Evolutionary conservation across 1,284 basidiomycete species (phyloP).

Genomic region (Ustilago trichophora): DNA sequence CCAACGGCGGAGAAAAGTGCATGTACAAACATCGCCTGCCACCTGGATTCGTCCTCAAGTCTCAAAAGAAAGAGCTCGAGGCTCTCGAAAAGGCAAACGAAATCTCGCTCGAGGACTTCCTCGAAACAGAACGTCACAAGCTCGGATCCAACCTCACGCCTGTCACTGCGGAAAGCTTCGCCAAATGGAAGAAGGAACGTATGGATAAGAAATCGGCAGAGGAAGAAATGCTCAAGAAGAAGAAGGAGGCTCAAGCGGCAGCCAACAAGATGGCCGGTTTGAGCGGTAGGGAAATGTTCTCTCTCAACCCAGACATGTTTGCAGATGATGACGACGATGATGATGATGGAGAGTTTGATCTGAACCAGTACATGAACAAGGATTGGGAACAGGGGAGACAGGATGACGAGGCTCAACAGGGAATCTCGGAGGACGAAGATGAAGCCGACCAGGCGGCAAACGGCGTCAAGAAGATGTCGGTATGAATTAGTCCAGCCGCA

Average conservation of each 20-base stretch:
- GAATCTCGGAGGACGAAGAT: constrained; percentile 23
- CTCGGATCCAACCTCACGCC: constrained; percentile 78
- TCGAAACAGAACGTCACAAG: constrained; percentile 95
- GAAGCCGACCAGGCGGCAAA: constrained; percentile 5
- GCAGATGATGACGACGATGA: constrained; percentile 74
- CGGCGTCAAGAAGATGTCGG: constrained; percentile 15
- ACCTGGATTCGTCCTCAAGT: constrained; percentile 84
- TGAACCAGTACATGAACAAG: constrained; percentile 55
- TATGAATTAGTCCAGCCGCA: too few species aligned
- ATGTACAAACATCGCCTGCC: constrained; percentile 95
- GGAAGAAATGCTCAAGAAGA: constrained; percentile 87
- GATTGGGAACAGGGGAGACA: constrained; percentile 61
- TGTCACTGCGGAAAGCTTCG: constrained; percentile 92
- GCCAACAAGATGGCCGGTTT: constrained; percentile 93
- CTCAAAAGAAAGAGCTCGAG: constrained; percentile 74
- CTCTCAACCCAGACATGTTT: constrained; percentile 95
- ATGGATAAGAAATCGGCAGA: constrained; percentile 75
- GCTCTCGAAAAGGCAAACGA: constrained; percentile 81
- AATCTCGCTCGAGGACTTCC: constrained; percentile 94
- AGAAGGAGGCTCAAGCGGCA: constrained; percentile 83
- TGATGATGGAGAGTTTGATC: constrained; percentile 55
- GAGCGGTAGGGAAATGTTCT: constrained; percentile 91
- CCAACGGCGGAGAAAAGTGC: constrained; percentile 75
- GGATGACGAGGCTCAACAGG: constrained; percentile 41
- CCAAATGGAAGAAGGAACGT: constrained; percentile 82